These are phyloP conservation scores for Dendrostoma leiphaemia DNA, from an alignment of 2,329 filamentous ascomycete genomes.

Conservation along the genomic window DNA sequence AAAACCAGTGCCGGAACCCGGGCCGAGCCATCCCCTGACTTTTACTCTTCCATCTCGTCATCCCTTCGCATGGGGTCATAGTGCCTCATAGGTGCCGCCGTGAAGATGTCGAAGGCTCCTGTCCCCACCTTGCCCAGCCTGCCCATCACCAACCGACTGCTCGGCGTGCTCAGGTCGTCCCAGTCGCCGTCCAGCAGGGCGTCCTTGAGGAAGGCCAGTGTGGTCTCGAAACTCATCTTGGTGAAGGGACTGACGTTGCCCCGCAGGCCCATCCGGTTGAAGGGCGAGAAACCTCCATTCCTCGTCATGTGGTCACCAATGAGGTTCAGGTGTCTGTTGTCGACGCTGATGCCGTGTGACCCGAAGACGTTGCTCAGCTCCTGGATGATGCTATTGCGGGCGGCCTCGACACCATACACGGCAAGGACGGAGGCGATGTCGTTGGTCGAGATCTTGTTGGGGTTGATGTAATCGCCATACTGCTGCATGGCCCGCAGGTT, in stretches of 20 bases:
- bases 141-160: conserved; percentile 84
- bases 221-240: conserved; percentile 99
- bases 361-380: conserved; percentile 86
- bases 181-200: conserved; percentile 86
- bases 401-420: conserved; percentile 91
- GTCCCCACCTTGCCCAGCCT: conserved; percentile 81
- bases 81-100: conserved; percentile 54
- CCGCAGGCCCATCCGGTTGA: conserved; percentile 86
- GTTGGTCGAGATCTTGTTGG: conserved; percentile 85
- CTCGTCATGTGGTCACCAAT: conserved; percentile 99
- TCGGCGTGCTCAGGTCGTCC: conserved; percentile 84
- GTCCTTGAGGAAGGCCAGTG: conserved; percentile 87
- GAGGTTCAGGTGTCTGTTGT: conserved; percentile 87
- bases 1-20: background rate
- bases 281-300: conserved; percentile 82
- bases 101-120: conserved; percentile 86
- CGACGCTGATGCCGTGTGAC: conserved; percentile 88
- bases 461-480: conserved; percentile 81
- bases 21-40: background rate
- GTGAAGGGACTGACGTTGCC: conserved; percentile 87
- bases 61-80: conserved; percentile 30
- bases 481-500: conserved; percentile 91
- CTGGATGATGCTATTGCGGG: conserved; percentile 78
- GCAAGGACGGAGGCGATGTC: conserved; percentile 83
- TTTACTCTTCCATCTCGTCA: conserved; percentile 13